Conservation (phyloP, 176 grass and related monocot species). For the Cymbopogon citratus region DNA sequence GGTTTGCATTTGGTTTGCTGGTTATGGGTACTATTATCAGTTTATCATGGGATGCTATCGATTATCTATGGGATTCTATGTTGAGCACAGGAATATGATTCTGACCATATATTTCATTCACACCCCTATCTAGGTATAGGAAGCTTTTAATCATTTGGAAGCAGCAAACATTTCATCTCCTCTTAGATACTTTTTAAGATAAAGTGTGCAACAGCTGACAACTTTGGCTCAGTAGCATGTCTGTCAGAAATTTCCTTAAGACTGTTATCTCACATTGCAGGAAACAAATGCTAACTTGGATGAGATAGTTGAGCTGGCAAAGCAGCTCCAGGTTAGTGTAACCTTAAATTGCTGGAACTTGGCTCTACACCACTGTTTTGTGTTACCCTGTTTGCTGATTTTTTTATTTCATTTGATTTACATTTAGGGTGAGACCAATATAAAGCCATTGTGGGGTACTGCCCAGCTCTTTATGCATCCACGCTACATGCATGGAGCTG, state of each 20-base stretch:
- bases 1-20: not conserved
- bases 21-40: not conserved
- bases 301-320: conserved; percentile 75
- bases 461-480: conserved; percentile 89
- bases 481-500: conserved; percentile 87
- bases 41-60: not conserved
- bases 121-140: not conserved
- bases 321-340: conserved; percentile 74
- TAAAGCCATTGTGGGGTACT: conserved; percentile 78
- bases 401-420: not conserved
- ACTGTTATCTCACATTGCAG: conserved; percentile 38
- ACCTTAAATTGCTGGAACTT: conserved; percentile 6
- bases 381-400: not conserved
- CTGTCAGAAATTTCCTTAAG: not conserved
- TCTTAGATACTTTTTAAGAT: not conserved
- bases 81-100: not conserved
- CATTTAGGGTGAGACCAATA: conserved; percentile 62
- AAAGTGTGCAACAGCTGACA: not conserved
- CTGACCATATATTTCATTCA: not conserved
- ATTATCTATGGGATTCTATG: not conserved
- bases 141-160: not conserved
- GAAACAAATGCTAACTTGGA: conserved; percentile 97
- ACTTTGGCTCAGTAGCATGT: not conserved
- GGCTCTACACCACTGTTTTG: not conserved
- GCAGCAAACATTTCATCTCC: not conserved